Evolutionary conservation across 305 asterid species (phyloP), one percentile per base, ranked within the genome.

Genomic region (Fraxinus latifolia): DNA sequence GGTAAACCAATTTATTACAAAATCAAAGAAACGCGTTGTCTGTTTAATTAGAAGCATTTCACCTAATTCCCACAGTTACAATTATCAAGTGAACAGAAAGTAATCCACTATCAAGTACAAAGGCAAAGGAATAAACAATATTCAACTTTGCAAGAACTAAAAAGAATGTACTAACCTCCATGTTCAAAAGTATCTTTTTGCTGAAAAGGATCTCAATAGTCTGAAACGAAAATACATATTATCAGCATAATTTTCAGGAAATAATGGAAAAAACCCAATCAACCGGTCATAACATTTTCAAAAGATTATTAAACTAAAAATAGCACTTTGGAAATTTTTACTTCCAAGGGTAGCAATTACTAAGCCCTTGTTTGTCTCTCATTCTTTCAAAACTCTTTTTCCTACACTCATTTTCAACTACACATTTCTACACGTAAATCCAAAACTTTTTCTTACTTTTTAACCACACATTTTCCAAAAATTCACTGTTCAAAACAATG

Each of bases 201-300:
- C 98, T 92, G 92, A 94, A 90, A 67, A 96, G 98, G 83, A 92
- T 94, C 91, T 94, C 97, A 21, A 93, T 87, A 47, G 99, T 96
- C 99, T 96, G 97, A 78, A 86, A 88, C 1, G 83, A 71, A 88
- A 78, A 72, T 73, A 12, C 58, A 72, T 19, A 23, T 68, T 60
- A 84, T 65, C 80, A 83, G 39, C 79, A 73, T 81, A 79, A 36
- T 25, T 62, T 34, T 53, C 73, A 74, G 32, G 42, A 53, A 39
- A 5, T 33, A 12, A 42, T 60, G 23, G n/a, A 2, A 55, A 7
- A 58, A 14, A 34, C 17, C 53, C 14, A 4, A 58, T 15, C 12
- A 75, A 9, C 21, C 27, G 32, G 60, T 42, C 32, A 2, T 68
- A 19, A 62, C 32, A 55, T 1, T 53, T 58, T 55, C 76, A n/a